phyloP scores from a whole-genome alignment of 2,329 filamentous ascomycete species.

The Zalaria sp. region DNA sequence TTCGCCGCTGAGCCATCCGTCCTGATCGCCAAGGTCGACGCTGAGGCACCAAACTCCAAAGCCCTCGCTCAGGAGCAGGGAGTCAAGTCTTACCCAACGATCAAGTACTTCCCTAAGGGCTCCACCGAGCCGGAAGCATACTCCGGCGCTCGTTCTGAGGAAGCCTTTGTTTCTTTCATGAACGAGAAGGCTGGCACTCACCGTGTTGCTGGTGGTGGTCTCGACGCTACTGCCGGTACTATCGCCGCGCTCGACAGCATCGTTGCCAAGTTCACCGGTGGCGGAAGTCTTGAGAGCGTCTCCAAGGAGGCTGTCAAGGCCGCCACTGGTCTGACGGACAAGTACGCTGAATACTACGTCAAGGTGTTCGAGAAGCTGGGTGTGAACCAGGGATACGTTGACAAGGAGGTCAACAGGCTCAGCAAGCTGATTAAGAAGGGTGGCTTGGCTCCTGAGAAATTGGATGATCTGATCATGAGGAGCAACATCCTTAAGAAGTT shows the following conservation, averaged over 20 bases:
- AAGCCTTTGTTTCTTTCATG: conserved; percentile 63
- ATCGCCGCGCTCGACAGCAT: conserved; percentile 65
- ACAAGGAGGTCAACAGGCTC: conserved; percentile 75
- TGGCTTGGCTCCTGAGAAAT: conserved; percentile 68
- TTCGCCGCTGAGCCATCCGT: conserved; percentile 68
- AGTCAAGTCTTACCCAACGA: conserved; percentile 81
- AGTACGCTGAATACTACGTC: conserved; percentile 88
- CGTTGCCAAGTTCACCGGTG: conserved; percentile 55
- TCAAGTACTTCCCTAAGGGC: conserved; percentile 92
- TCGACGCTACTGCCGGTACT: conserved; percentile 68
- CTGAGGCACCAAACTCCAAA: conserved; percentile 77
- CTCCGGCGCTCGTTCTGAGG: conserved; percentile 61
- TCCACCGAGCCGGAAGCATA: conserved; percentile 60
- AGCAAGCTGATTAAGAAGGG: conserved; percentile 74
- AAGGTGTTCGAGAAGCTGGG: conserved; percentile 77
- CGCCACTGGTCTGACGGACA: conserved; percentile 53
- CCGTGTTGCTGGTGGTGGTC: conserved; percentile 65
- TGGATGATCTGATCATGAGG: conserved; percentile 75
- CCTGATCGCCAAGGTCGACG: conserved; percentile 88
- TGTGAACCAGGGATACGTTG: conserved; percentile 61
- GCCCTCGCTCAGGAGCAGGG: conserved; percentile 60
- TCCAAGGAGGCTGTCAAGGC: conserved; percentile 59
- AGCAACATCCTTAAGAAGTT: conserved; percentile 81
- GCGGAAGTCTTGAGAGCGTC: conserved; percentile 49
- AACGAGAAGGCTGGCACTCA: conserved; percentile 84